Conservation (phyloP, 2,329 filamentous ascomycete genomes). For the Colletotrichum sp. region DNA sequence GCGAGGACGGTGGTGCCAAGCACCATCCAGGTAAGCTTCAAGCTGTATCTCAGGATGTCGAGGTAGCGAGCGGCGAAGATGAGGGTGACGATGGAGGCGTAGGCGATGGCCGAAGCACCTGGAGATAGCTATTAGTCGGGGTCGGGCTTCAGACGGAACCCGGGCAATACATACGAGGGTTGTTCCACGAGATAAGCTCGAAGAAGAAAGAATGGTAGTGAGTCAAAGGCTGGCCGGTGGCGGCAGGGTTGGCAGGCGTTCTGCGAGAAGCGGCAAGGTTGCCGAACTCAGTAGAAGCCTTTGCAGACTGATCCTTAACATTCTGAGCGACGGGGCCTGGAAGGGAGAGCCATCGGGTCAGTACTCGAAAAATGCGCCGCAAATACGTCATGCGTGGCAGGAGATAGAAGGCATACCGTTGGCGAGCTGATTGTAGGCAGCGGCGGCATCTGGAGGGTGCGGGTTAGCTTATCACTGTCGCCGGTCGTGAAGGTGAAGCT, state of each 20-base stretch:
- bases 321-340: constrained; percentile 65
- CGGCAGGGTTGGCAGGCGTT: constrained; percentile 57
- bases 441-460: constrained; percentile 47
- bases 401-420: constrained; percentile 43
- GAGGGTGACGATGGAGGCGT: constrained; percentile 58
- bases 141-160: neutral
- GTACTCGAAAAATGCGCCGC: neutral
- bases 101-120: constrained; percentile 72
- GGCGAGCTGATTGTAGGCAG: constrained; percentile 53
- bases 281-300: constrained; percentile 61
- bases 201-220: constrained; percentile 77
- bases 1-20: constrained; percentile 65
- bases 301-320: constrained; percentile 60
- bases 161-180: constrained; percentile 60
- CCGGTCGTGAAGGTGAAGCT: constrained; percentile 20
- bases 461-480: constrained; percentile 36
- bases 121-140: constrained; percentile 16
- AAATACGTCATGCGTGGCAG: neutral
- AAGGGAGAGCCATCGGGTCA: constrained; percentile 14
- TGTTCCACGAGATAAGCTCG: constrained; percentile 72
- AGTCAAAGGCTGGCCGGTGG: constrained; percentile 67
- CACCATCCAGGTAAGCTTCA: constrained; percentile 70
- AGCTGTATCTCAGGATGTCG: constrained; percentile 67
- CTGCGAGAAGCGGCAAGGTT: constrained; percentile 63
- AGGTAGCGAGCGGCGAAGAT: constrained; percentile 72